Conservation (phyloP, 257 asterid genomes). For the Pogostemon cablin region DNA sequence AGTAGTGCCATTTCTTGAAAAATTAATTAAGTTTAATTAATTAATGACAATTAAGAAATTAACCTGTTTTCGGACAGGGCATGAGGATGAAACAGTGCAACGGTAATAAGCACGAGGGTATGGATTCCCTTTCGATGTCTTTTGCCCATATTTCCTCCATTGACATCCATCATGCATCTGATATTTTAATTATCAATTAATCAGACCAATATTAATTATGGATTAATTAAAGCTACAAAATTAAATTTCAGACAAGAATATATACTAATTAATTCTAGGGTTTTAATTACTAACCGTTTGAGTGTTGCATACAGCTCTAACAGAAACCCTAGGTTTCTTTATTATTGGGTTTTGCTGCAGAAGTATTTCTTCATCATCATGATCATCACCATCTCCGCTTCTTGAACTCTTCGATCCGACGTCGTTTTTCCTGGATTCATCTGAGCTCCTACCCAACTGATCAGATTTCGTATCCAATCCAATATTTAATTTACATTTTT, state of each 20-base stretch:
- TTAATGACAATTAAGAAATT: not conserved
- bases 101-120: conserved; percentile 69
- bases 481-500: conserved; percentile 30
- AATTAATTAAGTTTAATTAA: no score
- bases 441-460: not conserved
- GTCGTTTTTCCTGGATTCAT: conserved; percentile 31
- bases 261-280: no score
- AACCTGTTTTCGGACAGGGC: conserved; percentile 65
- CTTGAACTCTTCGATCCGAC: conserved; percentile 32
- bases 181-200: not conserved
- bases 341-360: conserved; percentile 36
- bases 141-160: conserved; percentile 70
- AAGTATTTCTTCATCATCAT: conserved; percentile 15
- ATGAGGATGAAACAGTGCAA: conserved; percentile 49
- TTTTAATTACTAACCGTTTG: conserved; percentile 43
- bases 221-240: no score
- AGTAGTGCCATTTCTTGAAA: not conserved
- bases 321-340: conserved; percentile 64
- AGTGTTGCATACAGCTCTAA: conserved; percentile 52
- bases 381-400: conserved; percentile 38
- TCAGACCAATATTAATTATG: not conserved
- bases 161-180: conserved; percentile 66
- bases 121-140: conserved; percentile 57
- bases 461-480: conserved; percentile 28
- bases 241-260: not conserved